Evolutionary conservation across 2,329 filamentous ascomycete species (phyloP), one percentile per base, ranked within the genome.

Genomic region (Colletotrichum tropicicola): DNA sequence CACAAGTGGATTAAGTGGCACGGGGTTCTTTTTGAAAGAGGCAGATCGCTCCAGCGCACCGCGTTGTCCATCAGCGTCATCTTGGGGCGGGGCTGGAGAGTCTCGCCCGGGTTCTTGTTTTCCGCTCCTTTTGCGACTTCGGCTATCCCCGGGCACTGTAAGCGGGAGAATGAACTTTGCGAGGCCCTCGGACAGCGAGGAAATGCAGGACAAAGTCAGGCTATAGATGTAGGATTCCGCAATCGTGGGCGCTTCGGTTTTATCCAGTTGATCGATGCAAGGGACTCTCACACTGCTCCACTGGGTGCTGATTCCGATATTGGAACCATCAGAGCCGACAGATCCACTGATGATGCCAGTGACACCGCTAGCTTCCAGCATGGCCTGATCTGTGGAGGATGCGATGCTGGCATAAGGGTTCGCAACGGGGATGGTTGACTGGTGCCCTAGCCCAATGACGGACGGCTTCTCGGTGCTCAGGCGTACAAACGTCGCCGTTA

Each of bases 141-240:
- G 78, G 69, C 78, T 77, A 19, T 97, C 93, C n/a, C 82, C 82
- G 5, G 93, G 91, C 1, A 97, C 92, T 0, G 96, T 97, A 37
- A 99, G 80, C 1, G 96, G 96, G 13, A 99, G 84, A 48, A 98
- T 91, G 70, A 97, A 97, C 74, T 95, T 97, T 28, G 95, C 96
- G 17, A 99, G 83, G 2, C 93, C 94, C 73, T 99, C 96, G 0
- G 95, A 97, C 52, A 99, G 87, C 1, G 90, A 93, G 45, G 92
- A 95, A 65, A 99, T 91, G 73, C 95, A 98, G 3, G 92, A 91
- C 43, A 99, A 80, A 1, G 95, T 92, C 49, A 99, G 83, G 67
- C 92, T 93, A 78, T 98, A 98, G 7, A 97, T 86, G 72, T 99
- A 99, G 0, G 96, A 97, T 66, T 98, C 95, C 0, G 96, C 96